Conservation (phyloP, 371 early-diverging fungal genomes). For the Mucor velutinosus region DNA sequence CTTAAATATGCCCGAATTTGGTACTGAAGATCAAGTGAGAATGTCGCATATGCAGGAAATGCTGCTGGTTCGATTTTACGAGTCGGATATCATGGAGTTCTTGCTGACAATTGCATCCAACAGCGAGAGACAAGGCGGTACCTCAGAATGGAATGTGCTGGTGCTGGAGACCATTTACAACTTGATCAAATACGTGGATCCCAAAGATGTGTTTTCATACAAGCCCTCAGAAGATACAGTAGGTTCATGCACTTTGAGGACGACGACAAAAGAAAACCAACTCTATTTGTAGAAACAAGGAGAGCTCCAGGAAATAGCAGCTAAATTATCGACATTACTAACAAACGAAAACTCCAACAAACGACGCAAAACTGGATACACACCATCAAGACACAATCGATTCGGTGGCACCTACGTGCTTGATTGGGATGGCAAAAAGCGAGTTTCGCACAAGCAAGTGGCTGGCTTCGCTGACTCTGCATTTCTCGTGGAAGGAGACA, state of each 20-base stretch:
- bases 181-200: constrained; percentile 53
- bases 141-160: constrained; percentile 65
- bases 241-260: background rate
- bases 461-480: constrained; percentile 46
- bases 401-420: constrained; percentile 65
- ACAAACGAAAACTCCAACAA: constrained; percentile 31
- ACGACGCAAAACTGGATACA: constrained; percentile 22
- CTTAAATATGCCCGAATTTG: constrained; percentile 42
- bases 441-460: constrained; percentile 44
- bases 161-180: constrained; percentile 67
- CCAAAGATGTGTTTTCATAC: constrained; percentile 45
- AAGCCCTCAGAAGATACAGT: background rate
- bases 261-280: background rate
- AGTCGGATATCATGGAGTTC: constrained; percentile 59
- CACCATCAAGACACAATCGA: constrained; percentile 51
- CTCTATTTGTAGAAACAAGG: constrained; percentile 6
- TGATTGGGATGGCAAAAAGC: constrained; percentile 41
- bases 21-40: constrained; percentile 50
- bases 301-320: constrained; percentile 16
- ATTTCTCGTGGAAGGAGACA: constrained; percentile 46
- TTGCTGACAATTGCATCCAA: constrained; percentile 63
- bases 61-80: constrained; percentile 51
- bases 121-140: constrained; percentile 52
- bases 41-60: constrained; percentile 68
- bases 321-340: constrained; percentile 28